A percentile compares a stretch with the other conserved stretches of the same genome.
Conservation (phyloP, 2,329 filamentous ascomycete genomes). For the Thelonectria rubi region DNA sequence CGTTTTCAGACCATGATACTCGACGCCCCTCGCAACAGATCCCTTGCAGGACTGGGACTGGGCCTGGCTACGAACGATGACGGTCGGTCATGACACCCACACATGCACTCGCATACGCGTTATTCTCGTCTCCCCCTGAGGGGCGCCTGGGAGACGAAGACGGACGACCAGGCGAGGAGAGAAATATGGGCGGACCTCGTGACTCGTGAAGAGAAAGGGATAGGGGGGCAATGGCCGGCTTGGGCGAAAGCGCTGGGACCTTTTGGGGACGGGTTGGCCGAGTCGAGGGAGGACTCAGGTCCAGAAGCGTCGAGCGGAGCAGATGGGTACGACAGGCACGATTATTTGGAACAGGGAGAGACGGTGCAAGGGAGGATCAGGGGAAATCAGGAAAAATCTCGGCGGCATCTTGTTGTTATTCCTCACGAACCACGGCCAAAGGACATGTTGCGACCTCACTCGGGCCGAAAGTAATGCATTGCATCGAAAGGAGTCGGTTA, state of each 20-base stretch:
- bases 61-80: constrained; percentile 5
- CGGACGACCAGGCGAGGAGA: not conserved
- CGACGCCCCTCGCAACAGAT: constrained; percentile 23
- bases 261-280: not conserved
- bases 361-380: constrained; percentile 17
- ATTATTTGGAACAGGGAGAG: constrained; percentile 13
- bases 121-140: not conserved
- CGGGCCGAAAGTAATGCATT: constrained; percentile 41
- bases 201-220: constrained; percentile 1
- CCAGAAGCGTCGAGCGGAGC: not conserved
- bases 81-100: constrained; percentile 8
- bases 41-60: constrained; percentile 8
- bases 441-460: constrained; percentile 30
- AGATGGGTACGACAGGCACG: constrained; percentile 1
- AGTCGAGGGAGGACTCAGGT: constrained; percentile 1
- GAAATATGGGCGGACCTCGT: not conserved
- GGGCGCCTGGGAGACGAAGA: constrained; percentile 5
- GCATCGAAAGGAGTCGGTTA: constrained; percentile 43
- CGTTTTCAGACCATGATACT: constrained; percentile 23
- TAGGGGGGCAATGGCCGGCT: not conserved
- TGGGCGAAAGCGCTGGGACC: not conserved
- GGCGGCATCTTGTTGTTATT: constrained; percentile 35
- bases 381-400: constrained; percentile 24
- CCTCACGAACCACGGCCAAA: constrained; percentile 18
- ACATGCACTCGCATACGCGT: not conserved